Base-by-base conservation (phyloP, 2,329 filamentous ascomycete genomes). In the Sphaceloma murrayae region DNA sequence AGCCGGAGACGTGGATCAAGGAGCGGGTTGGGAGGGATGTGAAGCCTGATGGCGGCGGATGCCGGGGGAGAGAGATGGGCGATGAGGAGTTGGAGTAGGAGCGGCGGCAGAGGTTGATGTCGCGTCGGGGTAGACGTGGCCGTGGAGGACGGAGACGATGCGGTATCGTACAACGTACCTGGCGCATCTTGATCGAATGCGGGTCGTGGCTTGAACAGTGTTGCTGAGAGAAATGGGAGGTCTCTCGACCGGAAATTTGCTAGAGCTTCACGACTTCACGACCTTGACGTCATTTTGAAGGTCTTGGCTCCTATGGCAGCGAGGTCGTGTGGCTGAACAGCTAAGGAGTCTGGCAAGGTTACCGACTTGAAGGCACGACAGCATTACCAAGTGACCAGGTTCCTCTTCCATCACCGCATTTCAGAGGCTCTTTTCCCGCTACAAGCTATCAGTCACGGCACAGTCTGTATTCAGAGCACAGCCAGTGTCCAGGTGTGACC, bases 1-100 rank as follows among this genome's bases (percentile, higher is more conserved):
- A 72, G 2, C 91, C 91, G 11, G 79, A 75, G 50, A 96, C 68
- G 30, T 80, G 81, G 53, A 98, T 79, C 33, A 96, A 72, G 43
- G 78, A 77, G 39, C 91, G 83, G 52, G 81, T 80, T n/a, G 75
- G 66, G 50, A 96, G 75, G 11, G 57, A 56, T 7, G 70, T 64
- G 53, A 69, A 67, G 44, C 71, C 72, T 17, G 61, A 75, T 58
- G 52, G 67, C 69, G 48, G 72, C 2, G 72, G 69, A 10, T 71
- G 69, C 29, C 62, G 59, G 9, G 67, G 63, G 1, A 43, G 45
- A 27, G 24, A 27, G 44, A 17, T 34, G 48, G 11, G 7, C 31
- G 31, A 33, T 27, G 24, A 11, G 24, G 7, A 8, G 31, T 13
- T 33, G 31, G 31, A 33, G 6, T n/a, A n/a, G n/a, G 11, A 27